Percentiles rank a stretch among this genome's conserved stretches.
Evolutionary conservation across 371 early-diverging fungal genomes (phyloP).

Genomic region (Mortierella sp.): DNA sequence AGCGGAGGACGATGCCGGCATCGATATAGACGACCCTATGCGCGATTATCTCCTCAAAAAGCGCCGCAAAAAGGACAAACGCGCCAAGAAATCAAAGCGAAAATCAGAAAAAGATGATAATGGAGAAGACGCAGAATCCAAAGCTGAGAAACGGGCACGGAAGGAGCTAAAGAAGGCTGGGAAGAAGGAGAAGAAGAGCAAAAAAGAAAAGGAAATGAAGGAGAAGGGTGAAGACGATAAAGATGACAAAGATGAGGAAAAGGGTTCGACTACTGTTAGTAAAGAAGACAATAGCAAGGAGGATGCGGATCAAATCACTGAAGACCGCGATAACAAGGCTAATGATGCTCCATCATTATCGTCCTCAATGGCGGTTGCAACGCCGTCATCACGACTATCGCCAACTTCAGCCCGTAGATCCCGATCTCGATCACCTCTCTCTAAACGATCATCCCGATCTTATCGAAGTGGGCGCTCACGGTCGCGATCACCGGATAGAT

Average conservation of each 20-base stretch:
- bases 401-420: constrained; percentile 5
- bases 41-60: constrained; percentile 74
- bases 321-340: background rate
- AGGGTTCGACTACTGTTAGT: background rate
- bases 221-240: constrained; percentile 11
- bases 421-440: constrained; percentile 20
- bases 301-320: constrained; percentile 11
- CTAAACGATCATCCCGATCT: constrained; percentile 13
- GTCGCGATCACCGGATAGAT: constrained; percentile 10
- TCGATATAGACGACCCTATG: constrained; percentile 91
- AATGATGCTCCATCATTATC: background rate
- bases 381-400: background rate
- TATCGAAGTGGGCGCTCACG: background rate
- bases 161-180: constrained; percentile 43
- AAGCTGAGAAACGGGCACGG: constrained; percentile 42
- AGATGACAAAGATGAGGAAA: background rate
- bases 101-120: constrained; percentile 58
- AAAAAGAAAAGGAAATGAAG: constrained; percentile 9
- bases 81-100: constrained; percentile 29
- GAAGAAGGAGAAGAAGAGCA: constrained; percentile 36
- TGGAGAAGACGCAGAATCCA: constrained; percentile 53
- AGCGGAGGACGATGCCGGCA: constrained; percentile 52
- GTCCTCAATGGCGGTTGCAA: background rate
- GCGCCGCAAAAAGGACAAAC: constrained; percentile 63
- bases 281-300: background rate